Conservation (phyloP, 2,329 filamentous ascomycete species). For the Nothophoma quercina region DNA sequence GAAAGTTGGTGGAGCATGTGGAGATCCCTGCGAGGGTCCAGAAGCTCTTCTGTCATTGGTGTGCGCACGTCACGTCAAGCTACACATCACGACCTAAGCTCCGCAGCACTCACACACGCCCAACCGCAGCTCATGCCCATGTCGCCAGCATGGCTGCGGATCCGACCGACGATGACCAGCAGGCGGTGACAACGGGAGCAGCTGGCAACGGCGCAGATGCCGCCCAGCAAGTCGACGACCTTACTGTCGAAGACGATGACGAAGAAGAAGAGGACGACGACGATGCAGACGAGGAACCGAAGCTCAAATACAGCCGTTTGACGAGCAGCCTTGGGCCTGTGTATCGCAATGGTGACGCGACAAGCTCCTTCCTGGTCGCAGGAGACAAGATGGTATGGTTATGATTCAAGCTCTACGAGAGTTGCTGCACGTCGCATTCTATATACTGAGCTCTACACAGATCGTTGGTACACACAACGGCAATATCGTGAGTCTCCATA, state of each 20-base stretch:
- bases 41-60: constrained; percentile 14
- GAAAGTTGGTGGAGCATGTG: constrained; percentile 15
- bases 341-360: constrained; percentile 95
- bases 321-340: constrained; percentile 80
- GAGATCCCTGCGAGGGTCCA: constrained; percentile 20
- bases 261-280: constrained; percentile 69
- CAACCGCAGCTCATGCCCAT: constrained; percentile 43
- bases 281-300: constrained; percentile 91
- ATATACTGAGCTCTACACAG: constrained; percentile 57
- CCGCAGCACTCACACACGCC: constrained; percentile 22
- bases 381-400: constrained; percentile 91
- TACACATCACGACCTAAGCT: constrained; percentile 34
- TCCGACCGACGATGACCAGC: constrained; percentile 38
- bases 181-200: constrained; percentile 11
- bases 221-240: constrained; percentile 11
- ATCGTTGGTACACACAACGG: constrained; percentile 95
- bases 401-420: constrained; percentile 18
- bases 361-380: constrained; percentile 86
- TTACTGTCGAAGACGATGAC: constrained; percentile 33
- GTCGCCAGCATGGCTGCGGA: constrained; percentile 53
- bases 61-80: constrained; percentile 28
- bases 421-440: constrained; percentile 70
- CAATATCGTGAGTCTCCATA: constrained; percentile 76
- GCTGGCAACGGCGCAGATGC: constrained; percentile 7
- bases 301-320: constrained; percentile 88